Conservation (phyloP, 1,284 basidiomycete genomes). For the Bjerkandera adusta region DNA sequence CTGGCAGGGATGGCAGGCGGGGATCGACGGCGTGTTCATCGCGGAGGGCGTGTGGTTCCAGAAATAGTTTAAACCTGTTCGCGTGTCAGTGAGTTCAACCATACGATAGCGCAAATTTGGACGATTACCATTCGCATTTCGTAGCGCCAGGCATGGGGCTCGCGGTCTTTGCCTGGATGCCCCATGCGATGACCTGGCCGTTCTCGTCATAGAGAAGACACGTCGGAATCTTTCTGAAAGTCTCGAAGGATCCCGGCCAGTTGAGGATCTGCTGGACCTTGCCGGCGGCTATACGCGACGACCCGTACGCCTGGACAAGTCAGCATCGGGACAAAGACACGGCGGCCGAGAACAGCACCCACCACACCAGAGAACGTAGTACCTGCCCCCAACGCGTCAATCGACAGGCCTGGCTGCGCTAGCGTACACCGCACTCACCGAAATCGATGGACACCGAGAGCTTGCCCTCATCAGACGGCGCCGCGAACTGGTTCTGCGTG, state of each 20-base stretch:
- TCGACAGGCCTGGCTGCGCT: slow-evolving; percentile 9
- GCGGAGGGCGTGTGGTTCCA: slow-evolving; percentile 73
- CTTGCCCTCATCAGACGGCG: slow-evolving; percentile 52
- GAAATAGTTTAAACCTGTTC: slow-evolving; percentile 78
- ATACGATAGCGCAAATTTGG: slow-evolving; percentile 7
- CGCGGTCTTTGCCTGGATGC: slow-evolving; percentile 77
- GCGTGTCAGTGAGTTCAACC: slow-evolving; percentile 21
- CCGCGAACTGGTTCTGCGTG: slow-evolving; percentile 16
- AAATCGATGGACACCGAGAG: slow-evolving; percentile 80
- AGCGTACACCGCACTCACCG: slow-evolving; percentile 49
- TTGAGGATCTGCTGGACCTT: slow-evolving; percentile 74
- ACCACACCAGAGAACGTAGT: slow-evolving; percentile 84
- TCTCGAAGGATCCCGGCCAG: slow-evolving; percentile 79
- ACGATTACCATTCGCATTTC: slow-evolving; percentile 63
- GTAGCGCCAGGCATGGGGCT: slow-evolving; percentile 61
- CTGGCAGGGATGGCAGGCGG: slow-evolving; percentile 75
- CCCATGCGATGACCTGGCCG: slow-evolving; percentile 74
- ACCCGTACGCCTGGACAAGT: slow-evolving; percentile 63
- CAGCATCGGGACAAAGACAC: neutral
- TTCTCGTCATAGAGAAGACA: slow-evolving; percentile 72
- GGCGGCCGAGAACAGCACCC: slow-evolving; percentile 30
- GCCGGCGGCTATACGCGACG: slow-evolving; percentile 76
- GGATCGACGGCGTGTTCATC: slow-evolving; percentile 67
- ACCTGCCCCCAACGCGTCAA: slow-evolving; percentile 42
- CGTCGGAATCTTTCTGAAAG: slow-evolving; percentile 79